These are phyloP conservation scores for Crucihimalaya himalaica DNA, from an alignment of 345 rosid genomes.

Conservation along the genomic window DNA sequence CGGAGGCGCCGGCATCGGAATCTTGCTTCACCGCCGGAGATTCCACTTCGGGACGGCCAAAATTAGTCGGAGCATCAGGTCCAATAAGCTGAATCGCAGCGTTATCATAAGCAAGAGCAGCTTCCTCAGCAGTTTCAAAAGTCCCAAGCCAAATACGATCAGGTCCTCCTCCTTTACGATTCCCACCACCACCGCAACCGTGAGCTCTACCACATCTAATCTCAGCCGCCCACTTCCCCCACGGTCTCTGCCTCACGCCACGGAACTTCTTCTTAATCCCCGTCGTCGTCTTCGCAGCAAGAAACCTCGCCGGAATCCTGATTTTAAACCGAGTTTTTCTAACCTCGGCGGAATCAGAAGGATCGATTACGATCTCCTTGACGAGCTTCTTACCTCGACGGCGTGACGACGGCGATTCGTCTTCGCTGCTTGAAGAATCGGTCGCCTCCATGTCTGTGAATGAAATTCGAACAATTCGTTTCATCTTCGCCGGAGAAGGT, in stretches of 20 bases:
- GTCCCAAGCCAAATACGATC: slow-evolving; percentile 63
- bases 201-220: slow-evolving; percentile 44
- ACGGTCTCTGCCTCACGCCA: slow-evolving; percentile 66
- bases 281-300: background rate
- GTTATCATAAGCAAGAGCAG: slow-evolving; percentile 57
- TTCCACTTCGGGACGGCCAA: slow-evolving; percentile 29
- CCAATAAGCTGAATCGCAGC: slow-evolving; percentile 57
- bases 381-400: slow-evolving; percentile 43
- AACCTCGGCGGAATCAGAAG: slow-evolving; percentile 8
- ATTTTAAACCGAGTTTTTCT: slow-evolving; percentile 19
- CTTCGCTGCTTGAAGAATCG: slow-evolving; percentile 50
- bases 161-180: slow-evolving; percentile 38
- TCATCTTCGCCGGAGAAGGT: slow-evolving; percentile 25
- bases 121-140: slow-evolving; percentile 61
- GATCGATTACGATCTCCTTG: slow-evolving; percentile 40
- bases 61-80: slow-evolving; percentile 54
- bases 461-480: slow-evolving; percentile 39
- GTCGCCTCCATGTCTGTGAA: slow-evolving; percentile 52
- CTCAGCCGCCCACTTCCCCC: slow-evolving; percentile 77
- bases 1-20: slow-evolving; percentile 6
- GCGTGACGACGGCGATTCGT: slow-evolving; percentile 18
- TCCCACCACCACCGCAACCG: slow-evolving; percentile 6
- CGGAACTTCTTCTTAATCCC: slow-evolving; percentile 44
- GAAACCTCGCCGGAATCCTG: slow-evolving; percentile 22
- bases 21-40: slow-evolving; percentile 19